Evolutionary conservation across 2,329 filamentous ascomycete genomes (phyloP), one percentile per base, ranked within the genome.

Genomic region (Dothideomycetidae sp.): DNA sequence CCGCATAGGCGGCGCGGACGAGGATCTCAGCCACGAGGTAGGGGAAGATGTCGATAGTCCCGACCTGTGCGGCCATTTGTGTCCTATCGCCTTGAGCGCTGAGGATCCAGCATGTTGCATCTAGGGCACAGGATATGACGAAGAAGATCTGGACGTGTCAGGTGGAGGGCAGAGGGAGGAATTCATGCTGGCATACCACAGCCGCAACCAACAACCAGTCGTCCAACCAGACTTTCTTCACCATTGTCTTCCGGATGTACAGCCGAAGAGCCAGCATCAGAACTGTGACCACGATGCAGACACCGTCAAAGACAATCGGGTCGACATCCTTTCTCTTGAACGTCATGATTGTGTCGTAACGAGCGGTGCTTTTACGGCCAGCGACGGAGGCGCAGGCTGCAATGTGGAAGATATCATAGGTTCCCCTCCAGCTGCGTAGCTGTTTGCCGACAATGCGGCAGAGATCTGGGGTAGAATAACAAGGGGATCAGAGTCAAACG

Each of bases 1-100:
- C 36, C 13, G 36, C 36, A 5, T 31, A 29, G 17, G 36, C 36
- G 15, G 26, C 36, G 11, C 31, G 31, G 29, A 38, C 31, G 13
- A 38, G 36, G 36, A 38, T 18, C 29, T 26, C 21, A 7, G n/a
- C 21, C 21, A 7, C 7, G 21, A 26, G 21, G 21, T 26, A 26
- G 7, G 21, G 21, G n/a, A 26, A 26, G n/a, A 26, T 26, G 21
- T 26, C 21, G 7, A n/a, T n/a, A 26, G 7, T 26, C 7, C 21
- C 21, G 7, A 26, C 21, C 21, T 26, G 21, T 7, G 7, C 7
- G n/a, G 21, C 7, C 7, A 26, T 7, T 26, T n/a, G 7, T 7
- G 7, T n/a, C n/a, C 21, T n/a, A n/a, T 26, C n/a, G 21, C n/a
- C 21, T 7, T 7, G n/a, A 7, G 7, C 21, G 21, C 7, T 26